Evolutionary conservation across 2,329 filamentous ascomycete species (phyloP), one percentile per base, ranked within the genome.

Genomic region (Ilyonectria mors-panacis): DNA sequence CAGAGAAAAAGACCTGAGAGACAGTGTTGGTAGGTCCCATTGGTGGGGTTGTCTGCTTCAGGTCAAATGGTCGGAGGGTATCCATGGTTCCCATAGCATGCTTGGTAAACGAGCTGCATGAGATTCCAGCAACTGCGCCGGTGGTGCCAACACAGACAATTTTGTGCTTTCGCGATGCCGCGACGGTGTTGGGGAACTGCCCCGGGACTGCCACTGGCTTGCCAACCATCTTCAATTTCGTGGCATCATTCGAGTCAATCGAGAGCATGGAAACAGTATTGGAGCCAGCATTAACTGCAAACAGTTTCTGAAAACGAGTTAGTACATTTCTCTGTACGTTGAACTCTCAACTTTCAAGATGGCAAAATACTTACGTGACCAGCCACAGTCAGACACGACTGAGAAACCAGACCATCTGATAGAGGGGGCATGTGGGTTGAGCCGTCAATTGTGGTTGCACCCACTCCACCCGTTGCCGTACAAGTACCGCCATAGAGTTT

Each of bases 1-100:
- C 77, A 1, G 86, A 88, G 78, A 91, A 91, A 75, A 90, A 87
- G 0, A 85, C 81, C 8, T 91, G 88, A 0, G 89, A 90, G 3
- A 91, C 82, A 0, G 87, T 90, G 76, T 90, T 89, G 2, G 80
- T 77, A 0, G 89, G 88, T 0, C 89, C 89, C 0, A 80, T 76
- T 0, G 90, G 88, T 0, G 90, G 89, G 0, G 86, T 90, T 0
- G 83, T 84, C 73, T 91, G 89, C 1, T 79, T 77, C 1, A 91
- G 73, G 13, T 85, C 81, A 65, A 90, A 85, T 0, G 79, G 62
- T 0, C 85, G 82, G 0, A 86, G 80, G 1, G 62, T 76, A 62
- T 88, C 86, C 76, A 87, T 82, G 6, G 78, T 68, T 0, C 69
- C 74, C 1, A 88, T 73, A 0, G 85, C 86, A 0, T 67, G 33